phyloP scores from a whole-genome alignment of 106 monocot genomes.

The Apostasia shenzhenica region DNA sequence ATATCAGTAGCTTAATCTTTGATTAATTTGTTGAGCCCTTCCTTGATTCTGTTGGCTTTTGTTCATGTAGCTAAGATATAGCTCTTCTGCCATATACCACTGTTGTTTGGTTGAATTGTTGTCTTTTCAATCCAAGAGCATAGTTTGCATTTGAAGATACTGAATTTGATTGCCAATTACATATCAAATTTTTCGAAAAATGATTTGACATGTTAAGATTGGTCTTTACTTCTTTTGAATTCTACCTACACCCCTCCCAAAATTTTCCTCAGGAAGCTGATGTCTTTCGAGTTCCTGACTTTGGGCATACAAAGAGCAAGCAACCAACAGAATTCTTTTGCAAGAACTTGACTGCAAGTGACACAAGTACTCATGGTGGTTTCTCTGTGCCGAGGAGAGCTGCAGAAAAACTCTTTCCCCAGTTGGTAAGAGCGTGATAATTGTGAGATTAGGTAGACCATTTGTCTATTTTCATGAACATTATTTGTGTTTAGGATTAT shows the following conservation, averaged over 20 bases:
- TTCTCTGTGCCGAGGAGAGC: conserved; percentile 92
- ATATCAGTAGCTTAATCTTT: neutral
- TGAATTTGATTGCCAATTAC: too few species aligned
- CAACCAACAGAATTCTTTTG: conserved; percentile 89
- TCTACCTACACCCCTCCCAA: too few species aligned
- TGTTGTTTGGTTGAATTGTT: too few species aligned
- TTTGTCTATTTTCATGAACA: neutral
- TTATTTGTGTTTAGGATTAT: conserved; percentile 54
- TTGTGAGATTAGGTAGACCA: neutral
- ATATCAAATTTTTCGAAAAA: too few species aligned
- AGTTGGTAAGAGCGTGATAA: conserved; percentile 37
- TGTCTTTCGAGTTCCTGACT: conserved; percentile 63
- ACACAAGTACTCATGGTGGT: conserved; percentile 96
- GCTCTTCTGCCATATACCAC: too few species aligned
- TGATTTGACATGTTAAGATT: too few species aligned
- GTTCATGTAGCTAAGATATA: too few species aligned
- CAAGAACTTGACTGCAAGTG: conserved; percentile 93
- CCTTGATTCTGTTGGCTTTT: too few species aligned
- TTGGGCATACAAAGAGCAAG: conserved; percentile 61
- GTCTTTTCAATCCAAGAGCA: too few species aligned
- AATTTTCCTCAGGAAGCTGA: conserved; percentile 48
- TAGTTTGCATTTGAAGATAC: too few species aligned
- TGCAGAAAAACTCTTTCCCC: conserved; percentile 93
- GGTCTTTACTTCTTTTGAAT: too few species aligned
- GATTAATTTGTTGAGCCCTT: too few species aligned